phyloP scores from a whole-genome alignment of 805 yeast genomes.

The Debaryomyces prosopidis region DNA sequence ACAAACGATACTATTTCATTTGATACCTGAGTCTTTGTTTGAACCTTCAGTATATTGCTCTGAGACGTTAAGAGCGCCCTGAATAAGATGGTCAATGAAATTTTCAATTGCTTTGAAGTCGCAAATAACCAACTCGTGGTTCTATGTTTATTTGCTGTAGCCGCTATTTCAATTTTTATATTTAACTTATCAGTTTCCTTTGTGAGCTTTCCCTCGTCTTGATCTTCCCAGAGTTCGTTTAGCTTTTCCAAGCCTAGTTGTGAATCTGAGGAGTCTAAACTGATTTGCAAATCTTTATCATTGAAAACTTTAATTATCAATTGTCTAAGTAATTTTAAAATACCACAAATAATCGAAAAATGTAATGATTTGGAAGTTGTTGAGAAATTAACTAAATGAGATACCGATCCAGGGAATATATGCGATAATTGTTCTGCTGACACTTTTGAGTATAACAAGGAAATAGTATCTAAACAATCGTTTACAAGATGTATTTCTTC shows the following conservation, averaged over 20 bases:
- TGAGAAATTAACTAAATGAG: conserved; percentile 30
- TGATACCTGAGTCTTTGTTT: conserved; percentile 21
- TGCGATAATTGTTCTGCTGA: conserved; percentile 33
- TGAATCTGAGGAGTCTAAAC: conserved; percentile 1
- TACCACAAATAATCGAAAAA: conserved; percentile 17
- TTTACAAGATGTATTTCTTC: conserved; percentile 17
- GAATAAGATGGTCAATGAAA: conserved; percentile 32
- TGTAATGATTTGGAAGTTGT: conserved; percentile 21
- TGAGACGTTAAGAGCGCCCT: conserved; percentile 22
- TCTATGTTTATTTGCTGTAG: conserved; percentile 8
- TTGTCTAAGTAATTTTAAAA: conserved; percentile 20
- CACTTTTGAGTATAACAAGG: conserved; percentile 10
- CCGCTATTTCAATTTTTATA: conserved; percentile 5
- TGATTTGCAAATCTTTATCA: conserved; percentile 19
- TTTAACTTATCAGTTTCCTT: not conserved
- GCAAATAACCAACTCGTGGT: conserved; percentile 37
- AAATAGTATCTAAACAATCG: conserved; percentile 10
- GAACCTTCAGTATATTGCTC: conserved; percentile 18
- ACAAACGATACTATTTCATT: conserved; percentile 24
- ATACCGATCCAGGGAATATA: conserved; percentile 42
- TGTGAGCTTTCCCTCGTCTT: not conserved
- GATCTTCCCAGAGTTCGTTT: conserved; percentile 12
- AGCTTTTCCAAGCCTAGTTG: conserved; percentile 8
- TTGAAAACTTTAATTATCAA: conserved; percentile 30
- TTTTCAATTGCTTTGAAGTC: conserved; percentile 37